phyloP scores from a whole-genome alignment of 2,329 filamentous ascomycete genomes.

The Penicillium sp. region DNA sequence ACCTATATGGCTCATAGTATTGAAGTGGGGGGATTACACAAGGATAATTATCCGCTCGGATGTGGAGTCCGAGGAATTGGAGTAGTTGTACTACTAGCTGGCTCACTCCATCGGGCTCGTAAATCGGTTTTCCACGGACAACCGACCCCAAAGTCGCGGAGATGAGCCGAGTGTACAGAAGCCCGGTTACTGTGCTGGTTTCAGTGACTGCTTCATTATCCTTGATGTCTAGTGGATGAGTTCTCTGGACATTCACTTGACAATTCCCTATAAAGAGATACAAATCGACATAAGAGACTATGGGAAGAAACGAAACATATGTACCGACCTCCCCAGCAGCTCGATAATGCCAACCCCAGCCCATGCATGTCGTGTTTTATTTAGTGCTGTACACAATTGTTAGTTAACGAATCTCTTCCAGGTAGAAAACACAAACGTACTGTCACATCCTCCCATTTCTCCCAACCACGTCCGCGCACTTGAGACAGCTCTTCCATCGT shows the following conservation, averaged over 20 bases:
- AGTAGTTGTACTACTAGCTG: background rate
- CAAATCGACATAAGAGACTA: background rate
- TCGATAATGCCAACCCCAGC: background rate
- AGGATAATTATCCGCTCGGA: conserved; percentile 23
- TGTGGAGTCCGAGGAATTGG: conserved; percentile 16
- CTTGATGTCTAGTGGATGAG: background rate
- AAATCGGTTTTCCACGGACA: conserved; percentile 4
- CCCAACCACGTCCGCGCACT: conserved; percentile 90
- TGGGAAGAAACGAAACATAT: background rate
- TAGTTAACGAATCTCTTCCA: background rate
- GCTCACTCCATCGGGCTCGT: background rate
- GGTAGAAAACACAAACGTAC: conserved; percentile 27
- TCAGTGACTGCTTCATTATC: background rate
- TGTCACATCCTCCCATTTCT: conserved; percentile 63
- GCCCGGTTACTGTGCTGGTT: background rate
- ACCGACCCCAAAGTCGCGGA: conserved; percentile 12
- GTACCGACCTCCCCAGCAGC: background rate
- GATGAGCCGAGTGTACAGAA: background rate
- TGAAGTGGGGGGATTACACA: conserved; percentile 1
- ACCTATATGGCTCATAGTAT: background rate
- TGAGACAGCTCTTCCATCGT: conserved; percentile 82
- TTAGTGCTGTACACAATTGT: conserved; percentile 27
- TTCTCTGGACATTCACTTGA: background rate
- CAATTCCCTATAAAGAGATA: background rate
- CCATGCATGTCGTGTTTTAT: conserved; percentile 1